Evolutionary conservation across 2,329 filamentous ascomycete species (phyloP).

Genomic region (Nemania serpens): DNA sequence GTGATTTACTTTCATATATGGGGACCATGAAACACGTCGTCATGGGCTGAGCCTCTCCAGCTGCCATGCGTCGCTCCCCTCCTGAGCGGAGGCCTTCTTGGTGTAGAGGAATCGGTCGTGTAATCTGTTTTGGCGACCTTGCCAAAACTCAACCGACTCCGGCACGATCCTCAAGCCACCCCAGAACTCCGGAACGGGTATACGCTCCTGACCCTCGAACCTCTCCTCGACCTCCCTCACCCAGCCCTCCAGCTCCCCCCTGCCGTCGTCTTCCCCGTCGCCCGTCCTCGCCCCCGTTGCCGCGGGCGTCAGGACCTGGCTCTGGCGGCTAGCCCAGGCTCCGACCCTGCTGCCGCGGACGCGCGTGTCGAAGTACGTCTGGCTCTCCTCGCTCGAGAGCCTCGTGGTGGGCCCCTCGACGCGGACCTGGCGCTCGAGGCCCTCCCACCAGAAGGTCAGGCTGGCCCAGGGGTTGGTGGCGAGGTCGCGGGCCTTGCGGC

Average conservation of each 20-base stretch:
- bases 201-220: slow-evolving; percentile 76
- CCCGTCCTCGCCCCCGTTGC: neutral
- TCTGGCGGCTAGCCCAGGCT: slow-evolving; percentile 93
- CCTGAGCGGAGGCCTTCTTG: slow-evolving; percentile 53
- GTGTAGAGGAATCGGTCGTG: slow-evolving; percentile 94
- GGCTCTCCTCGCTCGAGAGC: slow-evolving; percentile 71
- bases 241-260: slow-evolving; percentile 74
- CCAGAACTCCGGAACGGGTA: slow-evolving; percentile 94
- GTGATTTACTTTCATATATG: neutral
- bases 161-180: slow-evolving; percentile 86
- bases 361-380: slow-evolving; percentile 67
- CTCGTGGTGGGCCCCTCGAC: slow-evolving; percentile 79
- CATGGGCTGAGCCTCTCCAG: slow-evolving; percentile 76
- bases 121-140: slow-evolving; percentile 84
- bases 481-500: slow-evolving; percentile 70
- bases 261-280: slow-evolving; percentile 61
- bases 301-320: slow-evolving; percentile 66
- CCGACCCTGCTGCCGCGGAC: slow-evolving; percentile 84
- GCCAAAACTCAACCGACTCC: slow-evolving; percentile 92
- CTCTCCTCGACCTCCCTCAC: slow-evolving; percentile 76
- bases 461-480: slow-evolving; percentile 75
- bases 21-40: slow-evolving; percentile 12
- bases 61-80: slow-evolving; percentile 59
- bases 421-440: slow-evolving; percentile 84
- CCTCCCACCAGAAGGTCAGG: slow-evolving; percentile 89